Conservation (phyloP, 768 basidiomycete genomes). For the Boletus sp. region DNA sequence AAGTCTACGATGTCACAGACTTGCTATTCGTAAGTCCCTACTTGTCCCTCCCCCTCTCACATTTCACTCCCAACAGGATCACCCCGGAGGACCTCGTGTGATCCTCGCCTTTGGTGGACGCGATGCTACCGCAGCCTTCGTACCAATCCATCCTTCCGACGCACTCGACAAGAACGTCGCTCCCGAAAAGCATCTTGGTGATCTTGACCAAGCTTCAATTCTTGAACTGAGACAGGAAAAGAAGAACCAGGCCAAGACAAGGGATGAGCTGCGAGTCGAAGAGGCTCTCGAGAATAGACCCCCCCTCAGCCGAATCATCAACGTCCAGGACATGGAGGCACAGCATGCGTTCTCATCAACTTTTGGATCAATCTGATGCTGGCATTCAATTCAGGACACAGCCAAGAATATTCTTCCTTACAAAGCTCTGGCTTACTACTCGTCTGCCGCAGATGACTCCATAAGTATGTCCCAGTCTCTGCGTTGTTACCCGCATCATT, state of each 20-base stretch:
- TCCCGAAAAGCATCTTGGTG: slow-evolving; percentile 69
- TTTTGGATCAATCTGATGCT: not conserved
- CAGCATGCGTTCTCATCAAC: not conserved
- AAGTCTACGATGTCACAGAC: slow-evolving; percentile 85
- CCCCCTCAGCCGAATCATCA: slow-evolving; percentile 68
- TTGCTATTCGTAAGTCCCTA: slow-evolving; percentile 55
- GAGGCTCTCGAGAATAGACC: slow-evolving; percentile 60
- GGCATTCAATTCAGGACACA: slow-evolving; percentile 46
- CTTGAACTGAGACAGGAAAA: slow-evolving; percentile 36
- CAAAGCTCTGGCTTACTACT: slow-evolving; percentile 81
- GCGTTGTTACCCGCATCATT: slow-evolving; percentile 15
- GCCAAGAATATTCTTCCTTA: slow-evolving; percentile 71
- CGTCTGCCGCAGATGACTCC: slow-evolving; percentile 84
- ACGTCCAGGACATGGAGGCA: slow-evolving; percentile 82
- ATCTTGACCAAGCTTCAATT: slow-evolving; percentile 49
- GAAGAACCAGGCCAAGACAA: slow-evolving; percentile 50
- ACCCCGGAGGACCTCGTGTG: slow-evolving; percentile 80
- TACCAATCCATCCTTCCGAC: slow-evolving; percentile 84
- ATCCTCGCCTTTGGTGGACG: slow-evolving; percentile 83
- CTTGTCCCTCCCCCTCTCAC: too few species aligned
- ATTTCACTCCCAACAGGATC: slow-evolving; percentile 44
- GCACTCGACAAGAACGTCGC: slow-evolving; percentile 73
- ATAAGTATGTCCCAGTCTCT: slow-evolving; percentile 50
- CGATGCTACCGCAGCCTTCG: slow-evolving; percentile 76
- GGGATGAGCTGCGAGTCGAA: slow-evolving; percentile 69